Evolutionary conservation across 768 basidiomycete genomes (phyloP), one percentile per base, ranked within the genome.

Genomic region (Russula emetica): DNA sequence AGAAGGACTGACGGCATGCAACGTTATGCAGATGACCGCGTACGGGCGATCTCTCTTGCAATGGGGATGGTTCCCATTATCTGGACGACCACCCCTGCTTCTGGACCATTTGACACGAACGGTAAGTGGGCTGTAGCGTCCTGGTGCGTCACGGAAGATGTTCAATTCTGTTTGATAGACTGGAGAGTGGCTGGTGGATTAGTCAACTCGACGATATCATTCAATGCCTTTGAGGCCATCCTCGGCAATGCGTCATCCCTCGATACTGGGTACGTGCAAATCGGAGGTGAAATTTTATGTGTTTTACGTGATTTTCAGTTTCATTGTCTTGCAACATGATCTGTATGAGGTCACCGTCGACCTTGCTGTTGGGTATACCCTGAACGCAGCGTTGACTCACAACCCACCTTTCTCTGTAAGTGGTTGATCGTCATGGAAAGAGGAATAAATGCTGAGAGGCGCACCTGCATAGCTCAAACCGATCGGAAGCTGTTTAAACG

Each of bases 41-140:
- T 98, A 52, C 90, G 96, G 66, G 89, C 88, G 45, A 93, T 98
- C 72, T 78, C 86, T 22, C 74, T 92, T 59, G 92, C 93, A 34
- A 96, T 98, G 95, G 93, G 94, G 51, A 76, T 98, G 76, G 78
- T 86, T 13, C 92, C 96, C 30, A 85, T 97, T 71, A 88, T 96
- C 72, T 98, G 95, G 95, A 91, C 92, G 36, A 78, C 80, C 13
- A 79, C 82, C 13, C 81, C 85, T 52, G 71, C 71, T 32, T 82
- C 80, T 52, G 76, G 76, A 44, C 71, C 78, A 58, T 91, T 89
- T 70, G 88, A 92, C 70, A 90, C 90, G 45, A 85, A 89, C 62
- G 88, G 87, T 86, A 69, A 44, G 75, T 68, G 32, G 61, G 36
- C 7, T 24, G 34, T 9, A 40, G 34, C 22, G 26, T 45, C 30